Evolutionary conservation across 1,284 basidiomycete species (phyloP), one percentile per base, ranked within the genome.

Genomic region (Ustilago sp.): DNA sequence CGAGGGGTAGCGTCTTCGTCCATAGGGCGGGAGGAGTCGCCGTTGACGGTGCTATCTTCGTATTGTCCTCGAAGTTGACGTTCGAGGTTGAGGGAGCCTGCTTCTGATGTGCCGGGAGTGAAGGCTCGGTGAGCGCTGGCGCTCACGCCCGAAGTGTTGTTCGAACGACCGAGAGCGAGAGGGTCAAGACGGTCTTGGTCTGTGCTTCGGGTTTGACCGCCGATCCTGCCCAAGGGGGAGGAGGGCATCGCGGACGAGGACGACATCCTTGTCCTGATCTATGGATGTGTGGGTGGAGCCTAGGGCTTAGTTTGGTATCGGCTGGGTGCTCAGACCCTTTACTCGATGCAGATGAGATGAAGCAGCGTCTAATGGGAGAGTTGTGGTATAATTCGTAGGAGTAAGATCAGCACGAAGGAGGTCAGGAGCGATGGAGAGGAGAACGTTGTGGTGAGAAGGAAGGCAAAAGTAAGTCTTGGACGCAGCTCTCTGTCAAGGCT

Each of bases 391-490:
- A 11, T 17, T 9, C 5, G 35, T 12, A 9, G 39, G 41, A n/a
- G 56, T 8, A 35, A 19, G 15, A 17, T 8, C 15, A 34, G 38
- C 15, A 5, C 4, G 12, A 35, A 12, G 28, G 17, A 17, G 19
- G 23, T 43, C 8, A 35, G 35, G 6, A 36, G 34, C 23, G 35
- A n/a, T 36, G 38, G 67, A 62, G 53, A 79, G 70, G 67, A 19
- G 47, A 68, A 28, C 15, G 35, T 34, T 35, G 59, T 19, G 52
- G 77, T 84, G 83, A 11, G 80, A 81, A 36, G 88, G 86, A 34
- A 31, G 15, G 8, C 89, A 90, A 91, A 51, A 87, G 87, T 54
- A 92, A 36, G 52, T 61, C 39, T 47, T 54, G 59, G 48, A 23
- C 51, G 57, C 19, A 17, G 34, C 13, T 23, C 53, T 19, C n/a